Evolutionary conservation across 1,139 yeast species (phyloP).

Genomic region (Taphrina populina): DNA sequence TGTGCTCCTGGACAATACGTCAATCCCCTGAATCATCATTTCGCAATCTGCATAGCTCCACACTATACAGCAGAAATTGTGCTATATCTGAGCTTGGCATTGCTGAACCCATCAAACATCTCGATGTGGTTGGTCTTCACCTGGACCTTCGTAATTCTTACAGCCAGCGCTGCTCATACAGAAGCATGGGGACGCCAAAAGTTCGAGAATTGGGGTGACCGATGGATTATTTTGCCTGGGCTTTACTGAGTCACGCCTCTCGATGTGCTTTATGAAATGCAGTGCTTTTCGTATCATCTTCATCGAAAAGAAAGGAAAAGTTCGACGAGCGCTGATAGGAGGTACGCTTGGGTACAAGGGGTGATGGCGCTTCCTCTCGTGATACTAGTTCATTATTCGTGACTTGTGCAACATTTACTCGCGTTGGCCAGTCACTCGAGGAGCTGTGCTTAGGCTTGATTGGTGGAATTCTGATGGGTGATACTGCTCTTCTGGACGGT

Average conservation of each 20-base stretch:
- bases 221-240: conserved; percentile 30
- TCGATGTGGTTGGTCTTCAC: conserved; percentile 22
- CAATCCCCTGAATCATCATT: conserved; percentile 57
- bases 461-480: conserved; percentile 8
- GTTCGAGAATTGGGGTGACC: conserved; percentile 26
- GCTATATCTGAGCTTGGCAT: conserved; percentile 54
- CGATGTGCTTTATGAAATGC: conserved; percentile 13
- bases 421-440: no score
- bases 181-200: conserved; percentile 19
- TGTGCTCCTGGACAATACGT: conserved; percentile 56
- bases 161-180: conserved; percentile 27
- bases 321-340: background rate
- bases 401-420: background rate
- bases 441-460: background rate
- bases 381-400: background rate
- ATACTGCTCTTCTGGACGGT: background rate
- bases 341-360: conserved; percentile 1
- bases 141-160: conserved; percentile 29
- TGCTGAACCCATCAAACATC: conserved; percentile 16
- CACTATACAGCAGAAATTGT: conserved; percentile 77
- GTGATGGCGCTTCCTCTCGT: no score
- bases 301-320: conserved; percentile 1
- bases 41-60: conserved; percentile 62
- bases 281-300: background rate
- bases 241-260: conserved; percentile 6